Base-by-base conservation (phyloP, 306 rosid species). In the Vigna hirtella region DNA sequence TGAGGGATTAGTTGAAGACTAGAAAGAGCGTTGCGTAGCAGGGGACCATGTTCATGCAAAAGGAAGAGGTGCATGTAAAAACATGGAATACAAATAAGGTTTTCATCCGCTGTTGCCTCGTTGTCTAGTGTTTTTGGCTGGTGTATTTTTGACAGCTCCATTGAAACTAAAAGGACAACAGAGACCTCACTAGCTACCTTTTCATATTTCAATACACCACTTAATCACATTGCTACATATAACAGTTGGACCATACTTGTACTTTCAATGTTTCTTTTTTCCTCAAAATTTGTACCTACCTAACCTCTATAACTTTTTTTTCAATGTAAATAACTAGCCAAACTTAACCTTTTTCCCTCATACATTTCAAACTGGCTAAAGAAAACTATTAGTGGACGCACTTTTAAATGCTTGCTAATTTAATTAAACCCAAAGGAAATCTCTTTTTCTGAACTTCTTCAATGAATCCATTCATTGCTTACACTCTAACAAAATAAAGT, bases 41-140 rank as follows among this genome's bases (percentile, higher is more conserved):
- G 85, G 86, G 92, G 88, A 80, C 91, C 86, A 77, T 58, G 7
- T 53, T 71, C 85, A 79, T 83, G 90, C 85, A 90, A 83, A 65
- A 82, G 72, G 34, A 65, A 66, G 62, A 34, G 43, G 49, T 70
- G 81, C 83, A 78, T 79, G 88, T 69, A 77, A 69, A 45, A 85
- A 76, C 91, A 91, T 85, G 90, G 78, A 80, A 83, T 78, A 83
- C 88, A 87, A 90, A 64, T 34, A 55, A 62, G 85, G 80, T 58
- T 74, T 86, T 78, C 85, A 77, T 80, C 79, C 48, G 77, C 51
- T 77, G 73, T 66, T 57, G 79, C 78, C 77, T 81, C 28, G 78
- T 70, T 81, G 76, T 69, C 67, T 62, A 74, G 36, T 74, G 70
- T 64, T 67, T 75, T 80, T n/a, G 15, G 48, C 55, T 74, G 12